Evolutionary conservation across 129 eudicot species (phyloP).

Genomic region (Rutidosis leptorrhynchoides): DNA sequence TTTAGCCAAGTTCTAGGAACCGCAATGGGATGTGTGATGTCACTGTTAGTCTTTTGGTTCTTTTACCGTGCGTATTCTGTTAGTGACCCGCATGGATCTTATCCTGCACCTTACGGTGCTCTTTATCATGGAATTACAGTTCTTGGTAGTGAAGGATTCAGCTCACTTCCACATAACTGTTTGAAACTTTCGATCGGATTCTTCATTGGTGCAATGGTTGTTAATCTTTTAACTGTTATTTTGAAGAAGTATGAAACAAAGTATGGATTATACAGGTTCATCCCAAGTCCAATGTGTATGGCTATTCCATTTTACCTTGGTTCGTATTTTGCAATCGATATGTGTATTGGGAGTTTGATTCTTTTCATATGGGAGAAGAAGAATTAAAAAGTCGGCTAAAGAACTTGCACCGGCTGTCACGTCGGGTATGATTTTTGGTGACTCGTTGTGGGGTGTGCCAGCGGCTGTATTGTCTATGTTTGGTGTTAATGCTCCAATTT

Average conservation of each 20-base stretch:
- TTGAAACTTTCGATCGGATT: slow-evolving; percentile 34
- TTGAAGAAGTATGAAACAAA: slow-evolving; percentile 39
- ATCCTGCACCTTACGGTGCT: slow-evolving; percentile 62
- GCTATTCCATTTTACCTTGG: slow-evolving; percentile 79
- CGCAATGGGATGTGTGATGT: slow-evolving; percentile 55
- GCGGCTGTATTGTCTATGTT: slow-evolving; percentile 53
- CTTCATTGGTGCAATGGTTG: slow-evolving; percentile 30
- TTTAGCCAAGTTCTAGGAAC: slow-evolving; percentile 67
- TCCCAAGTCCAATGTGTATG: slow-evolving; percentile 75
- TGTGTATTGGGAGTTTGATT: slow-evolving; percentile 70
- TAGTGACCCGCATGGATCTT: slow-evolving; percentile 47
- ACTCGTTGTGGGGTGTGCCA: slow-evolving; percentile 65
- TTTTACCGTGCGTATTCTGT: slow-evolving; percentile 55
- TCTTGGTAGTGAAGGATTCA: slow-evolving; percentile 58
- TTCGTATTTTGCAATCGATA: slow-evolving; percentile 57
- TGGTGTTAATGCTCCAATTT: slow-evolving; percentile 53
- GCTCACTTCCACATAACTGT: slow-evolving; percentile 57
- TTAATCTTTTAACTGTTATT: slow-evolving; percentile 29
- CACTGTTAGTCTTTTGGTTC: slow-evolving; percentile 65
- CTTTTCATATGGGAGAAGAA: slow-evolving; percentile 48
- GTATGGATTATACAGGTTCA: slow-evolving; percentile 41
- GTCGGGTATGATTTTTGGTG: slow-evolving; percentile 72
- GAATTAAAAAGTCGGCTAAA: slow-evolving; percentile 42
- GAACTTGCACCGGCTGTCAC: slow-evolving; percentile 58
- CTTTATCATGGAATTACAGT: slow-evolving; percentile 58